These are phyloP conservation scores for Pilasporangium apinafurcum DNA, from an alignment of 352 stramenopile species.

Conservation along the genomic window DNA sequence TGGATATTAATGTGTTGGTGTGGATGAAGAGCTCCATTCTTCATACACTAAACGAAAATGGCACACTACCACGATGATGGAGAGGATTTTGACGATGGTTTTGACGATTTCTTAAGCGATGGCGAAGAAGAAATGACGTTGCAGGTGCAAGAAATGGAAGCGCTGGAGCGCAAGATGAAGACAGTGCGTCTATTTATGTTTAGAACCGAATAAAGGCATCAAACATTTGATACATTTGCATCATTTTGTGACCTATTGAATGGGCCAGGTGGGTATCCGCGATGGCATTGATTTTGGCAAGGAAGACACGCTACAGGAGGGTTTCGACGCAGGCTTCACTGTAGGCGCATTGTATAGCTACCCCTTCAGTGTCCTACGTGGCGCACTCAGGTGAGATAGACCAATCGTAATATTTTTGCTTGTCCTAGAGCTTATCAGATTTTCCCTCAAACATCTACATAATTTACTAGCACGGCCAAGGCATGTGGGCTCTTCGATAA, in stretches of 20 bases:
- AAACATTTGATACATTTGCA: not conserved
- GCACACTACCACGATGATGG: not conserved
- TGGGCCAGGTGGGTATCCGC: conserved; percentile 56
- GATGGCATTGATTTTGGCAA: conserved; percentile 69
- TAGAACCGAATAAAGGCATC: not conserved
- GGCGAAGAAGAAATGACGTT: conserved; percentile 41
- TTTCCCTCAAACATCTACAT: no score
- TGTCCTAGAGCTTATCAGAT: not conserved
- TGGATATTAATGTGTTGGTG: not conserved
- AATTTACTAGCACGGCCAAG: conserved; percentile 1
- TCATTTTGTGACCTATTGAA: not conserved
- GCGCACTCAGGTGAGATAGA: conserved; percentile 33
- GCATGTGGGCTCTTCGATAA: not conserved
- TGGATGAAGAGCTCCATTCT: not conserved
- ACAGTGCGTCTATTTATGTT: conserved; percentile 22
- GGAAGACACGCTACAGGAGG: conserved; percentile 59
- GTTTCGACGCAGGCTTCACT: conserved; percentile 58
- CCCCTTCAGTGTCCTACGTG: conserved; percentile 38
- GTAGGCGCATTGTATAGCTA: conserved; percentile 25
- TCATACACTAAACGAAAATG: no score
- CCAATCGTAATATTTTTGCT: not conserved
- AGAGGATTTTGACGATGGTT: conserved; percentile 42
- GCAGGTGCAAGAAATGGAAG: conserved; percentile 38
- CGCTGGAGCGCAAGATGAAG: conserved; percentile 50
- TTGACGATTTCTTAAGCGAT: conserved; percentile 55